Percentiles rank a stretch among this genome's conserved stretches.
phyloP scores from a whole-genome alignment of 768 basidiomycete genomes.

The Boletus barrowsii region DNA sequence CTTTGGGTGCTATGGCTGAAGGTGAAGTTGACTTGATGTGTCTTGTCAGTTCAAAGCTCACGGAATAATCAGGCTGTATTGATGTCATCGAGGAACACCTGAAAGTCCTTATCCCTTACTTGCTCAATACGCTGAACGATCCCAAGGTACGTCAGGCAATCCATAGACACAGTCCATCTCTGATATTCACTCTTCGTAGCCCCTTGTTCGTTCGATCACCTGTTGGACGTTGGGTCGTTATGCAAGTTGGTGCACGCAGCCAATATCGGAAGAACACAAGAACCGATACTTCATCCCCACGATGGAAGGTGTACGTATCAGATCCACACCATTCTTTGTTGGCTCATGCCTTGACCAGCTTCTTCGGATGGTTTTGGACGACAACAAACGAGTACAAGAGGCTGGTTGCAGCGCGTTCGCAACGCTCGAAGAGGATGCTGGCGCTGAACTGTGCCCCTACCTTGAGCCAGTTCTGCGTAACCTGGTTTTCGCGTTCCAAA shows the following conservation, averaged over 20 bases:
- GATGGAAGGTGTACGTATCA: constrained; percentile 85
- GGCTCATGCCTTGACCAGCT: constrained; percentile 50
- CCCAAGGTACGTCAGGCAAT: constrained; percentile 62
- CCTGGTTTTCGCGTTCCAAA: constrained; percentile 92
- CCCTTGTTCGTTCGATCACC: constrained; percentile 95
- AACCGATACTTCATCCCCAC: constrained; percentile 91
- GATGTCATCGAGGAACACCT: constrained; percentile 94
- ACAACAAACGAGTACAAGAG: constrained; percentile 98
- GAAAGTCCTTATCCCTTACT: constrained; percentile 88
- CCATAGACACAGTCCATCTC: neutral
- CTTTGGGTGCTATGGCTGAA: constrained; percentile 97
- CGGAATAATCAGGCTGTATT: constrained; percentile 72
- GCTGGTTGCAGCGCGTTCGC: constrained; percentile 99
- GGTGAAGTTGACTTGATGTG: constrained; percentile 46
- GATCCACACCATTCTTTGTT: neutral
- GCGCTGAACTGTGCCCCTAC: constrained; percentile 83
- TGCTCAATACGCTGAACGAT: constrained; percentile 87
- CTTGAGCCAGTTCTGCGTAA: constrained; percentile 94
- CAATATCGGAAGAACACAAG: constrained; percentile 82
- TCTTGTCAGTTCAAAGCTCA: constrained; percentile 6
- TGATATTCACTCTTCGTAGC: constrained; percentile 44
- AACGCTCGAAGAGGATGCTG: constrained; percentile 97
- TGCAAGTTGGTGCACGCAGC: constrained; percentile 94
- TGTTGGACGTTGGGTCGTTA: constrained; percentile 99
- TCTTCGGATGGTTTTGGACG: constrained; percentile 94